Evolutionary conservation across 805 yeast species (phyloP), one percentile per base, ranked within the genome.

Genomic region (Yamadazyma phyllophila): DNA sequence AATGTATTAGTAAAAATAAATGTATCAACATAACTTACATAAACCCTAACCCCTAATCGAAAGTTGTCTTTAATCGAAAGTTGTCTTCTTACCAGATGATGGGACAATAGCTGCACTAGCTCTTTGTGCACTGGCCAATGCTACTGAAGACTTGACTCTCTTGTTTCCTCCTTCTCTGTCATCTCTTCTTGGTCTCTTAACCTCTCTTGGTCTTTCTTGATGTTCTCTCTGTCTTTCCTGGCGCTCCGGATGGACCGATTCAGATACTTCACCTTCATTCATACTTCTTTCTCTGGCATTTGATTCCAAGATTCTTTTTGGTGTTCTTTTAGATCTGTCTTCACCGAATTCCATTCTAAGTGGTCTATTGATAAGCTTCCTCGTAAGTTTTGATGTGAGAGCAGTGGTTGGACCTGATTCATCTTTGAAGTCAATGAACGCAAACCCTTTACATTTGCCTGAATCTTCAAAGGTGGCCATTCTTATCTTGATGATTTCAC

Each of bases 401-500:
- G 97, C 98, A 31, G 74, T 74, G 0, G 94, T 86, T 26, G 97
- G 91, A 7, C 94, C 91, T 32, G 78, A 81, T 51, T 85, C 88
- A 52, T 82, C 83, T 51, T 73, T 78, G 68, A 91, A 92, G 64
- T 92, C 98, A 30, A 92, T 71, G 59, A 94, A 92, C 1, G 96
- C 90, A 71, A 92, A 92, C 1, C 98, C 98, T 65, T 94, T 94
- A 73, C 98, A 92, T 62, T 91, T 92, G 1, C 97, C 98, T 41
- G 86, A 72, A 62, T 92, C 99, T 67, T 94, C 90, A 66, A 92
- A 92, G n/a, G 99, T 91, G 3, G 98, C 98, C 95, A 91, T 92
- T 64, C 99, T 80, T 44, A 92, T 80, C 53, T 80, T 80, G 26
- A 74, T 67, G 48, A 95, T 92, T 51, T 86, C 90, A 33, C 98